These are phyloP conservation scores for Adansonia grandidieri DNA, from an alignment of 441 rosid genomes.

Conservation along the genomic window DNA sequence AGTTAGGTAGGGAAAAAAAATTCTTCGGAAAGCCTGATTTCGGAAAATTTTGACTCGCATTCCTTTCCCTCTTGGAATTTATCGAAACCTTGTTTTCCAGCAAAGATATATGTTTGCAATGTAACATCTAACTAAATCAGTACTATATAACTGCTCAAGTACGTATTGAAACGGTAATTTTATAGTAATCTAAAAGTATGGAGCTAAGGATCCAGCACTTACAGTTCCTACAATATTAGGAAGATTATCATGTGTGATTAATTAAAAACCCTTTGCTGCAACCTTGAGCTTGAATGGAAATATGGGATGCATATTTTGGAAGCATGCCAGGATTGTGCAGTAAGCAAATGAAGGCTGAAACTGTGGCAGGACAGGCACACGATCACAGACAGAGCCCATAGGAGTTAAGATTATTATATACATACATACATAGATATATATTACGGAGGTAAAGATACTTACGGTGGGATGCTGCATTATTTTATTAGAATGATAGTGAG, in stretches of 20 bases:
- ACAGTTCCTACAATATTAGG: no score
- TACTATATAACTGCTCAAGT: neutral
- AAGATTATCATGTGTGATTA: no score
- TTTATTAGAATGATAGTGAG: conserved; percentile 1
- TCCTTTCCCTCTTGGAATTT: neutral
- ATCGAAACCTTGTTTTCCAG: neutral
- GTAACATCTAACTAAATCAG: no score
- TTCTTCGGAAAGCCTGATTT: neutral
- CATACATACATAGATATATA: neutral
- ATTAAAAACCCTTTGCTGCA: neutral
- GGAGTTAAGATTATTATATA: neutral
- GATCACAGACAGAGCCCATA: no score
- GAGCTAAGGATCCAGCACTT: no score
- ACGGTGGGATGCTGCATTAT: neutral
- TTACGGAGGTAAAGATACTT: neutral
- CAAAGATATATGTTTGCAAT: neutral
- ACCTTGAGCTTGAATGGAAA: neutral
- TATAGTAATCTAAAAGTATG: no score
- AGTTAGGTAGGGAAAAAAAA: conserved; percentile 28
- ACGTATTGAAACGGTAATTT: no score
- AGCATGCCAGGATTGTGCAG: neutral
- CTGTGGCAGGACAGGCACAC: no score
- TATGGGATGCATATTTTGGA: neutral
- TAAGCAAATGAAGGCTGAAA: no score
- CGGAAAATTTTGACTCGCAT: neutral